phyloP scores from a whole-genome alignment of 768 basidiomycete genomes.

The Phanerochaete sordida region DNA sequence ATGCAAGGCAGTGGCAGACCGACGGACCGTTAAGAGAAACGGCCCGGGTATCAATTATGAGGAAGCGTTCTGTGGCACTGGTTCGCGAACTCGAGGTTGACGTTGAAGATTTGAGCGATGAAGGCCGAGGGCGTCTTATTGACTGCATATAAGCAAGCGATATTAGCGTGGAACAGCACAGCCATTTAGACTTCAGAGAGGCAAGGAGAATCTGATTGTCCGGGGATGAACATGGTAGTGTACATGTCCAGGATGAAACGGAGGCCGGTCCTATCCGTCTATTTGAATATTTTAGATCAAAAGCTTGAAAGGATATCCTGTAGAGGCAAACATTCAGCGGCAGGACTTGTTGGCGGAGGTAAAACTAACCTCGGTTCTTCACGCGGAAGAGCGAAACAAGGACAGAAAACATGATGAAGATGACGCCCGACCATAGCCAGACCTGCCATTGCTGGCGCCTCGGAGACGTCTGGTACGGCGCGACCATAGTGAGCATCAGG shows the following conservation, averaged over 20 bases:
- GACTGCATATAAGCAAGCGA: too few relatives aligned
- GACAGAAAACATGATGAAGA: conserved; percentile 83
- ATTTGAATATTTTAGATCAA: conserved; percentile 35
- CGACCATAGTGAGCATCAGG: conserved; percentile 73
- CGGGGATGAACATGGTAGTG: background rate
- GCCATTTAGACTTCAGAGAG: too few relatives aligned
- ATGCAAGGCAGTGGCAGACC: background rate
- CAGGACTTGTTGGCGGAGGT: background rate
- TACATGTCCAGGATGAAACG: background rate
- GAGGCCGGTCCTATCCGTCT: background rate
- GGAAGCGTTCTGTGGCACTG: too few relatives aligned
- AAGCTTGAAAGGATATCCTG: conserved; percentile 81
- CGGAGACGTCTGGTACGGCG: conserved; percentile 74
- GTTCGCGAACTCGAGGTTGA: too few relatives aligned
- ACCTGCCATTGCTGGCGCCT: conserved; percentile 78
- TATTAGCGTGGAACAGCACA: too few relatives aligned
- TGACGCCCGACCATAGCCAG: conserved; percentile 83
- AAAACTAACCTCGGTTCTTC: conserved; percentile 77
- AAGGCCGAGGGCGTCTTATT: too few relatives aligned
- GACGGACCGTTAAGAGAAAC: background rate
- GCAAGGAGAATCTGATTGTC: background rate
- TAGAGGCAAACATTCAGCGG: background rate
- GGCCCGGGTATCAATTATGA: background rate
- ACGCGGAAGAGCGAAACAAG: conserved; percentile 83
- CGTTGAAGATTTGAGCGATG: too few relatives aligned